A percentile compares a stretch with the other conserved stretches of the same genome.
These are phyloP conservation scores for Monilinia laxa DNA, from an alignment of 2,329 filamentous ascomycete species.

Conservation along the genomic window DNA sequence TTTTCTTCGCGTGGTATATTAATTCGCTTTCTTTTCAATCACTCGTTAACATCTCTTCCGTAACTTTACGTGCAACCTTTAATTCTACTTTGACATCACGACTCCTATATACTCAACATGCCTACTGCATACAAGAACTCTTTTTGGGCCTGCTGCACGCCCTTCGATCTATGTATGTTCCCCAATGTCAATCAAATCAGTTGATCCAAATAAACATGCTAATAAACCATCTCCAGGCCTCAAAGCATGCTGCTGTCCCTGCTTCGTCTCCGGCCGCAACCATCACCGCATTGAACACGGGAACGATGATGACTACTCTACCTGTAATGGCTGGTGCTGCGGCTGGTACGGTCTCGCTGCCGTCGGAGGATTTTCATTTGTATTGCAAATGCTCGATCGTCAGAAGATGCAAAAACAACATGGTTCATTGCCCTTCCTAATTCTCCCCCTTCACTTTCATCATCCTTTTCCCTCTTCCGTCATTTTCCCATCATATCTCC, in stretches of 20 bases:
- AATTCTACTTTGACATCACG: background rate
- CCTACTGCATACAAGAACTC: slow-evolving; percentile 6
- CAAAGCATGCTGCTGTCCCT: slow-evolving; percentile 21
- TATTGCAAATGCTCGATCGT: slow-evolving; percentile 22
- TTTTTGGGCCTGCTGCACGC: slow-evolving; percentile 22
- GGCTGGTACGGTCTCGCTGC: slow-evolving; percentile 3
- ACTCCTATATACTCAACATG: slow-evolving; percentile 2
- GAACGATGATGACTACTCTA: slow-evolving; percentile 3
- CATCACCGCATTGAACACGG: slow-evolving; percentile 21
- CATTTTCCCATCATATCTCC: background rate
- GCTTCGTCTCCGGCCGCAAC: slow-evolving; percentile 23
- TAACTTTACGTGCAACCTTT: background rate
- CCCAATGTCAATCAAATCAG: background rate
- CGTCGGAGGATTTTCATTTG: slow-evolving; percentile 7
- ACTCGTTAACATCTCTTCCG: background rate
- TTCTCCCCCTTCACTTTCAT: background rate
- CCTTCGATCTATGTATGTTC: slow-evolving; percentile 12
- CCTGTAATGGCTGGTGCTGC: slow-evolving; percentile 17
- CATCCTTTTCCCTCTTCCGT: background rate
- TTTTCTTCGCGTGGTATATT: background rate
- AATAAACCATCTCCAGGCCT: background rate
- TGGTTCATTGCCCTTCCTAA: slow-evolving; percentile 7
- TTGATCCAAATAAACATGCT: background rate
- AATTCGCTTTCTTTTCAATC: background rate
- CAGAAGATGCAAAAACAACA: slow-evolving; percentile 18